Base-by-base conservation (phyloP, 2,329 filamentous ascomycete genomes). In the Fusarium torulosum region DNA sequence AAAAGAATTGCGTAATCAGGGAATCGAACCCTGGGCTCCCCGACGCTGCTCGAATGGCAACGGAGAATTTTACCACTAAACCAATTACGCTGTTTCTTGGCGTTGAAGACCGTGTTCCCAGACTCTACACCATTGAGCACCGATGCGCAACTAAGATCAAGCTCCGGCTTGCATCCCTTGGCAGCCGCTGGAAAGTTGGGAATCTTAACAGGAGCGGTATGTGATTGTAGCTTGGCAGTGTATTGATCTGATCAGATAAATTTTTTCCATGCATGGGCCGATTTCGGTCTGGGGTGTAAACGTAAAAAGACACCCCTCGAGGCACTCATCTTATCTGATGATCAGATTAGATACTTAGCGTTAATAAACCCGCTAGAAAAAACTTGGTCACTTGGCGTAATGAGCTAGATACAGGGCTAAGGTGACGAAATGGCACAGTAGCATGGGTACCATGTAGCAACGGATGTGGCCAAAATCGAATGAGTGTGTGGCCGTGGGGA, bases 261-360 rank as follows among this genome's bases (percentile, higher is more conserved):
- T 13, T 6, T 15, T 72, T 73, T 72, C 35, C 43, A 4, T 53
- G 41, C 37, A 54, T 46, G 40, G 45, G 60, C 72, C 72, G 72
- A 71, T 57, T 29, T 74, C 72, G 72, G 70, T 45, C 41, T 14
- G 43, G 60, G 49, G 71, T 42, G 68, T 63, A 66, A 15, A 37
- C 10, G 17, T 63, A 69, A 50, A 33, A 50, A 29, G 27, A 50
- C 4, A 11, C 38, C 17, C 35, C 40, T 45, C 50, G 65, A 53
- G 44, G 37, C 41, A 21, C 40, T 70, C 74, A 81, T 81, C 79
- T 81, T 79, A 81, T 81, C 79, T 75, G 79, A 81, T 81, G 69
- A 81, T 81, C 79, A 78, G 78, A 81, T 81, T 79, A 81, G 76
- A 79, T 79, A 75, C 60, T 69, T 58, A 31, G 41, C 35, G 33